phyloP scores from a whole-genome alignment of 2,329 filamentous ascomycete species.

The Aspergillus novoparasiticus region DNA sequence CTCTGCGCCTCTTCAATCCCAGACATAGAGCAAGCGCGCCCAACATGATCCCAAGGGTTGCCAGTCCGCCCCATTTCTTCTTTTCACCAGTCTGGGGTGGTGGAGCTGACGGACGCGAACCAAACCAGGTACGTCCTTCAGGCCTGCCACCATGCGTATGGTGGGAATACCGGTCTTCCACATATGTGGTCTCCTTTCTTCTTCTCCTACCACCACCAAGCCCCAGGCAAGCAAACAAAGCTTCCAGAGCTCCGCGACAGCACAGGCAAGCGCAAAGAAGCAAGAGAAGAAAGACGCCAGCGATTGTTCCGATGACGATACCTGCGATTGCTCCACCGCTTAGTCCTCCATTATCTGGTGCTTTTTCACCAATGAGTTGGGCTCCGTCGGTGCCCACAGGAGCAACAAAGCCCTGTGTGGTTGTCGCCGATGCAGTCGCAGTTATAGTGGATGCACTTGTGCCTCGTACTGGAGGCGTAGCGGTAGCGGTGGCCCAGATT shows the following conservation, averaged over 20 bases:
- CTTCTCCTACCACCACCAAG: slow-evolving; percentile 36
- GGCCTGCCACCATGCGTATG: slow-evolving; percentile 33
- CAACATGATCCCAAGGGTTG: slow-evolving; percentile 45
- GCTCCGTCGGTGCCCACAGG: slow-evolving; percentile 48
- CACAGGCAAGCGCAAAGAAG: slow-evolving; percentile 49
- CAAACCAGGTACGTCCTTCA: slow-evolving; percentile 45
- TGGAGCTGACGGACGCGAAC: slow-evolving; percentile 36
- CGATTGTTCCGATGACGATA: slow-evolving; percentile 53
- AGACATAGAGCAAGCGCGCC: slow-evolving; percentile 49
- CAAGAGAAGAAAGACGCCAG: slow-evolving; percentile 47
- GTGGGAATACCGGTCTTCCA: slow-evolving; percentile 43
- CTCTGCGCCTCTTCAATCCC: slow-evolving; percentile 46
- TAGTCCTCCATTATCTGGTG: slow-evolving; percentile 38
- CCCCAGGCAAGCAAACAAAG: slow-evolving; percentile 46
- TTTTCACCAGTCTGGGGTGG: slow-evolving; percentile 36
- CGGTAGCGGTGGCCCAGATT: slow-evolving; percentile 40
- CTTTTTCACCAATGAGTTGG: slow-evolving; percentile 36
- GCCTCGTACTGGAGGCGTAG: slow-evolving; percentile 44
- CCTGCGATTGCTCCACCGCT: slow-evolving; percentile 55
- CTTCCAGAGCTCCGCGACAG: slow-evolving; percentile 44
- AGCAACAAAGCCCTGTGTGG: slow-evolving; percentile 49
- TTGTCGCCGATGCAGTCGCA: slow-evolving; percentile 42
- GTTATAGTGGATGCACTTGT: slow-evolving; percentile 52
- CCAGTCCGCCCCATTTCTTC: slow-evolving; percentile 42
- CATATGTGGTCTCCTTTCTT: slow-evolving; percentile 41